phyloP scores from a whole-genome alignment of 164 flowering plant genomes.

The Buxus sempervirens region DNA sequence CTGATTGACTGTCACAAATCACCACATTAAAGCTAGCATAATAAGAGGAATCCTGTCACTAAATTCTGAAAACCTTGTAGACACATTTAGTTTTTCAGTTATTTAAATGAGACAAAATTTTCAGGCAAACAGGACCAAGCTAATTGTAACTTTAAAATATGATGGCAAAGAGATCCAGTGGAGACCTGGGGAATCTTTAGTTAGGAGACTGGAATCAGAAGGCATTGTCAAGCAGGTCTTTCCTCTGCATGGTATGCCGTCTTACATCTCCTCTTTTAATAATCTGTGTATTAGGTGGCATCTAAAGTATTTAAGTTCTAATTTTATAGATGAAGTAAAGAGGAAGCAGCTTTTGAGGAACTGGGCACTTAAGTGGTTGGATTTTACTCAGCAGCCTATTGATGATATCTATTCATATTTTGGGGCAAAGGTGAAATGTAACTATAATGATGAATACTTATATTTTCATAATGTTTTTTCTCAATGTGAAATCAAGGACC shows the following conservation, averaged over 20 bases:
- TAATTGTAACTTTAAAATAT: conserved; percentile 33
- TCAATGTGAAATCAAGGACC: conserved; percentile 3
- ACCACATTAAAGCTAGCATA: too few relatives aligned
- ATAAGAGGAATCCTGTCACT: neutral
- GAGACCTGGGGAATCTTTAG: conserved; percentile 64
- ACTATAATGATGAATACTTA: neutral
- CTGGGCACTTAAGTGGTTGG: conserved; percentile 88
- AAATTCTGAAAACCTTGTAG: neutral
- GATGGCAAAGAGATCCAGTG: conserved; percentile 45
- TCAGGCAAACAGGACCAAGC: conserved; percentile 57
- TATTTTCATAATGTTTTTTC: neutral
- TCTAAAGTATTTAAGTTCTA: conserved; percentile 11
- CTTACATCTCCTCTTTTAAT: conserved; percentile 5
- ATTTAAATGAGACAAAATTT: conserved; percentile 1
- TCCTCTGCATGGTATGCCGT: conserved; percentile 80
- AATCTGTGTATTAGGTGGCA: neutral
- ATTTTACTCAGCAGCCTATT: conserved; percentile 76
- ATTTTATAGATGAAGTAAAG: conserved; percentile 57
- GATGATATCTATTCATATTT: conserved; percentile 83
- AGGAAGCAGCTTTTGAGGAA: conserved; percentile 72
- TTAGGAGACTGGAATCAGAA: conserved; percentile 52
- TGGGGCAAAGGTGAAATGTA: conserved; percentile 70
- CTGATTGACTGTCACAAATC: too few relatives aligned
- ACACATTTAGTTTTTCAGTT: neutral
- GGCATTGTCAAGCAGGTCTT: conserved; percentile 70